These are phyloP conservation scores for Lichtheimia ramosa DNA, from an alignment of 371 early-diverging fungal species.

Conservation along the genomic window DNA sequence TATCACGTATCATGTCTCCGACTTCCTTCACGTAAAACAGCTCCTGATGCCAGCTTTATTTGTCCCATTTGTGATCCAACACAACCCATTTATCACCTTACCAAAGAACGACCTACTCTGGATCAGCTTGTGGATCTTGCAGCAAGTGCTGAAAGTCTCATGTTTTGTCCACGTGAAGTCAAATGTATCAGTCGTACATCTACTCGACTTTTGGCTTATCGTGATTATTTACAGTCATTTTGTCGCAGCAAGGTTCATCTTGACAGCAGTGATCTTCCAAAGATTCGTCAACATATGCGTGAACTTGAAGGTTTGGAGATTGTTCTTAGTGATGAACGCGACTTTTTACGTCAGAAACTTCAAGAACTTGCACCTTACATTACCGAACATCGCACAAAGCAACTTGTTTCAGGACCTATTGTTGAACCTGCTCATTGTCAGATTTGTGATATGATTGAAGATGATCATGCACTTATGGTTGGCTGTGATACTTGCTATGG, in stretches of 20 bases:
- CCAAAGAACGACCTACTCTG: conserved; percentile 43
- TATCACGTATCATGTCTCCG: conserved; percentile 76
- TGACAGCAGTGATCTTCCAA: conserved; percentile 33
- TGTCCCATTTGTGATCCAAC: conserved; percentile 70
- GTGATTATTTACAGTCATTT: conserved; percentile 37
- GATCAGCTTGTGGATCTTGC: conserved; percentile 46
- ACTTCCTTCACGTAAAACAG: conserved; percentile 59
- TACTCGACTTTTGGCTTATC: conserved; percentile 28
- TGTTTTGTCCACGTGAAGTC: conserved; percentile 59
- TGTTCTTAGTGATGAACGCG: conserved; percentile 41
- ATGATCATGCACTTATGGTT: conserved; percentile 37
- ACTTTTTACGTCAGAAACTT: conserved; percentile 47
- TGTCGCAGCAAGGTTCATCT: conserved; percentile 37
- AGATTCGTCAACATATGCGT: conserved; percentile 47
- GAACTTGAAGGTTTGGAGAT: conserved; percentile 64
- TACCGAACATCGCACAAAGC: conserved; percentile 1
- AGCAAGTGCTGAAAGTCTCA: conserved; percentile 44
- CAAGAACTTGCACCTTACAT: conserved; percentile 28
- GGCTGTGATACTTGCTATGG: conserved; percentile 62
- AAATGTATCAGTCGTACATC: conserved; percentile 52
- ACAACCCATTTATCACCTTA: conserved; percentile 34
- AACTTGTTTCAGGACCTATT: not conserved
- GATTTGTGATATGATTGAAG: not conserved
- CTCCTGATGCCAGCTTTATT: conserved; percentile 53
- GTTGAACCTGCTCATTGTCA: not conserved